These are phyloP conservation scores for Collybiopsis luxurians DNA, from an alignment of 768 basidiomycete species.

Conservation along the genomic window DNA sequence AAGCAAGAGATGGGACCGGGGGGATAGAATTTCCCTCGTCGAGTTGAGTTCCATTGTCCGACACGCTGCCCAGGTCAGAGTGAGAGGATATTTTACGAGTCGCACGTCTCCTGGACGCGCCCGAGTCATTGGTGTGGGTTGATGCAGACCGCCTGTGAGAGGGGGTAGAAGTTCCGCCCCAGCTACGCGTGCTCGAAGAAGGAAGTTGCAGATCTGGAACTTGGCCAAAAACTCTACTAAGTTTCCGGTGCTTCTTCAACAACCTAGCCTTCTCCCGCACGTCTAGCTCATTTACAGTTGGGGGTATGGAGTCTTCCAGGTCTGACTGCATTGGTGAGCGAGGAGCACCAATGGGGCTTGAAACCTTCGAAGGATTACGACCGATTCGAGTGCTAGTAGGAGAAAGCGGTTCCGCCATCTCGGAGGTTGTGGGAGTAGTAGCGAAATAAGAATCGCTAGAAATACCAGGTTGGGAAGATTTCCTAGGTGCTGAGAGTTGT, in stretches of 20 bases:
- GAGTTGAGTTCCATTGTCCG: not conserved
- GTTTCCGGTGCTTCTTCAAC: conserved; percentile 39
- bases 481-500: conserved; percentile 15
- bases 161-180: not conserved
- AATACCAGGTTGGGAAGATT: not conserved
- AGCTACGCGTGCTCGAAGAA: not conserved
- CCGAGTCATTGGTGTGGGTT: not conserved
- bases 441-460: conserved; percentile 6
- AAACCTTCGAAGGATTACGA: not conserved
- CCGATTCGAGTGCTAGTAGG: not conserved
- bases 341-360: not conserved
- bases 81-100: conserved; percentile 1
- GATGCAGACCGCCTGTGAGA: not conserved
- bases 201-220: not conserved
- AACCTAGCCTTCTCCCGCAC: conserved; percentile 33
- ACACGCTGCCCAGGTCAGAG: not conserved
- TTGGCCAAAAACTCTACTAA: conserved; percentile 37
- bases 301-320: conserved; percentile 17
- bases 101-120: not conserved
- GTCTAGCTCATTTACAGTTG: conserved; percentile 30
- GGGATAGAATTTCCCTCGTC: not conserved
- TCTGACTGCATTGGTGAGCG: conserved; percentile 9
- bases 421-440: not conserved
- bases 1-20: conserved; percentile 1
- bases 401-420: not conserved